Evolutionary conservation across 2,329 filamentous ascomycete genomes (phyloP).

Genomic region (Colletotrichum acutatum): DNA sequence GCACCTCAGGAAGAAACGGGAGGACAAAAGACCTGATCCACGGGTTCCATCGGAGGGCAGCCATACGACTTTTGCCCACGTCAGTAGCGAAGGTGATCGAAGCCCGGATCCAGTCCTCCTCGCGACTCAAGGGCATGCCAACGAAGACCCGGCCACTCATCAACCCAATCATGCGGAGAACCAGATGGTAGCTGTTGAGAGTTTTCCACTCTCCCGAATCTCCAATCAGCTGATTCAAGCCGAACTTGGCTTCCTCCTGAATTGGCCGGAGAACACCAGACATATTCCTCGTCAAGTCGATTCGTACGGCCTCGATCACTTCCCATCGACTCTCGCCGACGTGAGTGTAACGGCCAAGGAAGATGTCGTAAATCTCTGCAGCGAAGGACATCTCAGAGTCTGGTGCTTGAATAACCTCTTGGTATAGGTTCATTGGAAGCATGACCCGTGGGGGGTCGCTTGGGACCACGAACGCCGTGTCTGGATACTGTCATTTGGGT

Average conservation of each 20-base stretch:
- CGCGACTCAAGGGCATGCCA: slow-evolving; percentile 41
- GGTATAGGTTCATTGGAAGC: slow-evolving; percentile 27
- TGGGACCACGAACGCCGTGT: slow-evolving; percentile 22
- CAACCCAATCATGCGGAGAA: slow-evolving; percentile 41
- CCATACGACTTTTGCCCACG: slow-evolving; percentile 17
- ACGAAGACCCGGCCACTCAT: slow-evolving; percentile 45
- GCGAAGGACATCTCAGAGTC: slow-evolving; percentile 23
- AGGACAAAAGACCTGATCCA: slow-evolving; percentile 19
- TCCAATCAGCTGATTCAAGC: slow-evolving; percentile 12
- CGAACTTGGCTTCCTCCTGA: slow-evolving; percentile 29
- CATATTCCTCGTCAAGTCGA: slow-evolving; percentile 21
- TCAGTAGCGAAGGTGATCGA: slow-evolving; percentile 42
- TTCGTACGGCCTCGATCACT: slow-evolving; percentile 17
- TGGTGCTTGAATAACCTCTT: slow-evolving; percentile 26
- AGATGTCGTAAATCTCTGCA: slow-evolving; percentile 33
- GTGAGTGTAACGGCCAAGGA: slow-evolving; percentile 35
- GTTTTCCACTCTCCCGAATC: slow-evolving; percentile 35
- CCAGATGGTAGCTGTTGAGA: slow-evolving; percentile 36
- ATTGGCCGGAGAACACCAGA: slow-evolving; percentile 14
- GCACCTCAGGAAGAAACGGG: slow-evolving; percentile 20
- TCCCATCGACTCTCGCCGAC: slow-evolving; percentile 18
- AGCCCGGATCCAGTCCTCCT: slow-evolving; percentile 42
- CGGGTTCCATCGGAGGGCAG: slow-evolving; percentile 5
- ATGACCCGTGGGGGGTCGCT: slow-evolving; percentile 25
- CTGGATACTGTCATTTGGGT: neutral